Percentiles rank a stretch among this genome's conserved stretches.
phyloP scores from a whole-genome alignment of 2,329 filamentous ascomycete genomes.

The Diaporthe sp. region DNA sequence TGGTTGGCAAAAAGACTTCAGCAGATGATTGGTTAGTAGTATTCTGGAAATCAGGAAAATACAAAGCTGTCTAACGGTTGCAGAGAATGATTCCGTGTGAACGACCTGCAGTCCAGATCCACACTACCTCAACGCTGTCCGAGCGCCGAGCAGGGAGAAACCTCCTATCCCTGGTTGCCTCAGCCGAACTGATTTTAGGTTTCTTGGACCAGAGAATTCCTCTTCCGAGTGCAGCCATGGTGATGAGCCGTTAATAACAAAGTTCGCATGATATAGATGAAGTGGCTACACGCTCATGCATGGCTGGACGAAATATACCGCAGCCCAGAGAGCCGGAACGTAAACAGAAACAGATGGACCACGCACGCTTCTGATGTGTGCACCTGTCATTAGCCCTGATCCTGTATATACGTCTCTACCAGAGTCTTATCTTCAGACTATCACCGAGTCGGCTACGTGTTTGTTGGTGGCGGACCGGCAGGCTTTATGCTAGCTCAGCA shows the following conservation, averaged over 20 bases:
- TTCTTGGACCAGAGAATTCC: background rate
- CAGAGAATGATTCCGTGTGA: background rate
- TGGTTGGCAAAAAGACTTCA: background rate
- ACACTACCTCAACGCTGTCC: background rate
- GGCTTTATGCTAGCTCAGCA: too few relatives aligned
- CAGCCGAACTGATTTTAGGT: background rate
- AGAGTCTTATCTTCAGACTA: background rate
- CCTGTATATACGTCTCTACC: background rate
- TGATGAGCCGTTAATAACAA: background rate
- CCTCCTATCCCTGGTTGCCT: background rate
- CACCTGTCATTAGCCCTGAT: background rate
- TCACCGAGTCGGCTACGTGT: background rate
- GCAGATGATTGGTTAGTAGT: background rate
- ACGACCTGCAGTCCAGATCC: background rate
- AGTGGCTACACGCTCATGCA: background rate
- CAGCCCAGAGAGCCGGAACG: too few relatives aligned
- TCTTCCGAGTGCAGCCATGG: background rate
- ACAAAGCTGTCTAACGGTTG: background rate
- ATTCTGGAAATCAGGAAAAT: background rate
- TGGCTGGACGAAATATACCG: too few relatives aligned
- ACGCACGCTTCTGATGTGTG: too few relatives aligned
- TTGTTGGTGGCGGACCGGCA: background rate
- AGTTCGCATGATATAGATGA: background rate
- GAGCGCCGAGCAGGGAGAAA: background rate
- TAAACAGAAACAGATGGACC: too few relatives aligned